Conservation (phyloP, 768 basidiomycete species). For the Suillus decipiens region DNA sequence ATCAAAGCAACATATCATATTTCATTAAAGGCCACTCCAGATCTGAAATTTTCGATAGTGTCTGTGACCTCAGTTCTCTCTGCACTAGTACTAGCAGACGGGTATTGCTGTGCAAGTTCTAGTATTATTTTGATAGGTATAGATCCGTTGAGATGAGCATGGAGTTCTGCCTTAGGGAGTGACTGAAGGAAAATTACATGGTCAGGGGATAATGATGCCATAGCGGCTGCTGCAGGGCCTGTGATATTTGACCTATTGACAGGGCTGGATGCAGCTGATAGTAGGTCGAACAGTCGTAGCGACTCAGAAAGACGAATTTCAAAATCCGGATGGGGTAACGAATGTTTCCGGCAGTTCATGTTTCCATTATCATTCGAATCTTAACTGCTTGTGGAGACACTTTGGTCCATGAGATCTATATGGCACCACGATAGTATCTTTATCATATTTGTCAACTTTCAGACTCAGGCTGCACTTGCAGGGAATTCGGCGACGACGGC, state of each 20-base stretch:
- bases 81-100: constrained; percentile 6
- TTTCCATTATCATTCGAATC: too few relatives aligned
- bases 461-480: background rate
- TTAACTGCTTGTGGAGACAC: background rate
- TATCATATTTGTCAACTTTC: background rate
- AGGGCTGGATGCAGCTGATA: too few relatives aligned
- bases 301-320: too few relatives aligned
- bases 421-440: background rate
- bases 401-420: too few relatives aligned
- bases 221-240: constrained; percentile 47
- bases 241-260: constrained; percentile 15
- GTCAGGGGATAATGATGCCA: constrained; percentile 48
- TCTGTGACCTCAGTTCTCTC: constrained; percentile 22
- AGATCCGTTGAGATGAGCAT: constrained; percentile 84
- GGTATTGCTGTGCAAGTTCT: constrained; percentile 54
- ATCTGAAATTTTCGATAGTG: constrained; percentile 44
- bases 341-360: too few relatives aligned
- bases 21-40: constrained; percentile 45
- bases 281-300: too few relatives aligned
- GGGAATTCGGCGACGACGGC: background rate
- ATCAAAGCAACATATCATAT: constrained; percentile 81
- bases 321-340: too few relatives aligned
- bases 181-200: constrained; percentile 61
- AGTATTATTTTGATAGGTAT: constrained; percentile 69
- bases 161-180: constrained; percentile 82